Conservation (phyloP, 306 rosid genomes). For the Rubus idaeus region DNA sequence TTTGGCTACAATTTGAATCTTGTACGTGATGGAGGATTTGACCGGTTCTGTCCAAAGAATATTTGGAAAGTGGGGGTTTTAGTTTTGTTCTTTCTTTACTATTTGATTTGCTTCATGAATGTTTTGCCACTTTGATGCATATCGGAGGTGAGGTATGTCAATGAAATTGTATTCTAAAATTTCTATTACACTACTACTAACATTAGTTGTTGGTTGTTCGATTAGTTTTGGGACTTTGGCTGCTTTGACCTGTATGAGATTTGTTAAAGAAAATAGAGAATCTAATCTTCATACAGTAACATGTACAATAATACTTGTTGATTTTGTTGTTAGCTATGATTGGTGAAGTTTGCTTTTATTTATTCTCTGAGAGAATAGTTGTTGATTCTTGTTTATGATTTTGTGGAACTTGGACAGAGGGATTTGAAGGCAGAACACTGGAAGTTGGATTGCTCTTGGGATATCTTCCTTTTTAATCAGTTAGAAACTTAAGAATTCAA, state of each 20-base stretch:
- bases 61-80: conserved; percentile 18
- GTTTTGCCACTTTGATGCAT: conserved; percentile 16
- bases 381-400: conserved; percentile 20
- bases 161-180: conserved; percentile 17
- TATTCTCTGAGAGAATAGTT: conserved; percentile 6
- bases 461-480: conserved; percentile 6
- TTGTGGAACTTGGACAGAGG: conserved; percentile 30
- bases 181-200: not conserved
- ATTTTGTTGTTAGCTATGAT: conserved; percentile 3
- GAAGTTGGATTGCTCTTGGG: conserved; percentile 18
- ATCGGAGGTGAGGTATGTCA: conserved; percentile 4
- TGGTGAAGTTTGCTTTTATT: not conserved
- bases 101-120: conserved; percentile 17
- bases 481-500: not conserved
- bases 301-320: not conserved
- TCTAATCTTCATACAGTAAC: conserved; percentile 12
- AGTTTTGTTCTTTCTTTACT: not conserved
- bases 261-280: conserved; percentile 19
- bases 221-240: conserved; percentile 11
- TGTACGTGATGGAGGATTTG: conserved; percentile 5
- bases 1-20: conserved; percentile 27
- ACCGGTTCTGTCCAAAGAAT: conserved; percentile 22
- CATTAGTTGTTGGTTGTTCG: not conserved
- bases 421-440: conserved; percentile 21
- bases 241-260: conserved; percentile 24